Evolutionary conservation across 805 yeast species (phyloP).

Genomic region (Ogataea kodamae): DNA sequence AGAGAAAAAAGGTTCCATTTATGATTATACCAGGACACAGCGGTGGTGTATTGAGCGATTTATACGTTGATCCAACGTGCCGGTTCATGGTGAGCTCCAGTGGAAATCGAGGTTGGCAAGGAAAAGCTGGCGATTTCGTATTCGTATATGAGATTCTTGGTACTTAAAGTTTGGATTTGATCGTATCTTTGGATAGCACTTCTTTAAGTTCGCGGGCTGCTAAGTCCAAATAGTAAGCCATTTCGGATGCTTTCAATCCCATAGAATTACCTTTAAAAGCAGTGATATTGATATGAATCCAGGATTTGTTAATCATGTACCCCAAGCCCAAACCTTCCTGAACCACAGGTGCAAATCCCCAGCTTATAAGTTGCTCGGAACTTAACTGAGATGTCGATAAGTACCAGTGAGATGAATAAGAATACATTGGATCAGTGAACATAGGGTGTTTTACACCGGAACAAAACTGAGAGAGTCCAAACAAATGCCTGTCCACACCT

Average conservation of each 20-base stretch:
- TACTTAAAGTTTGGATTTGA: constrained; percentile 25
- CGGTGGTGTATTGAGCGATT: constrained; percentile 79
- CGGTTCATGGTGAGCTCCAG: constrained; percentile 86
- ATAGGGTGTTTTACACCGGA: constrained; percentile 64
- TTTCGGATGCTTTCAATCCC: constrained; percentile 49
- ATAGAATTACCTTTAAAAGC: constrained; percentile 61
- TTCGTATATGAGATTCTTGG: constrained; percentile 75
- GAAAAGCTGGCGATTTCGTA: constrained; percentile 73
- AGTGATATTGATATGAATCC: constrained; percentile 82
- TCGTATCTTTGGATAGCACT: constrained; percentile 38
- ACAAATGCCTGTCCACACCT: constrained; percentile 92
- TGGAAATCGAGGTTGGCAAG: constrained; percentile 96
- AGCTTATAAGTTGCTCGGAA: constrained; percentile 79
- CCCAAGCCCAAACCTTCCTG: constrained; percentile 94
- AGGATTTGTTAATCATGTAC: constrained; percentile 83
- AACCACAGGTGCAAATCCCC: constrained; percentile 94
- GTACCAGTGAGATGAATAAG: constrained; percentile 80
- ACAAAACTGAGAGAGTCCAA: constrained; percentile 74
- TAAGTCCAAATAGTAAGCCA: constrained; percentile 66
- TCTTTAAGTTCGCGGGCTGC: constrained; percentile 81
- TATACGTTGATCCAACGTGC: constrained; percentile 82
- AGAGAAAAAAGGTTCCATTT: constrained; percentile 61
- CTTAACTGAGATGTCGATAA: constrained; percentile 87
- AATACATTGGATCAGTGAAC: constrained; percentile 70
- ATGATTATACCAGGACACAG: constrained; percentile 94